phyloP scores from a whole-genome alignment of 371 early-diverging fungal species.

The Mortierella sp. region DNA sequence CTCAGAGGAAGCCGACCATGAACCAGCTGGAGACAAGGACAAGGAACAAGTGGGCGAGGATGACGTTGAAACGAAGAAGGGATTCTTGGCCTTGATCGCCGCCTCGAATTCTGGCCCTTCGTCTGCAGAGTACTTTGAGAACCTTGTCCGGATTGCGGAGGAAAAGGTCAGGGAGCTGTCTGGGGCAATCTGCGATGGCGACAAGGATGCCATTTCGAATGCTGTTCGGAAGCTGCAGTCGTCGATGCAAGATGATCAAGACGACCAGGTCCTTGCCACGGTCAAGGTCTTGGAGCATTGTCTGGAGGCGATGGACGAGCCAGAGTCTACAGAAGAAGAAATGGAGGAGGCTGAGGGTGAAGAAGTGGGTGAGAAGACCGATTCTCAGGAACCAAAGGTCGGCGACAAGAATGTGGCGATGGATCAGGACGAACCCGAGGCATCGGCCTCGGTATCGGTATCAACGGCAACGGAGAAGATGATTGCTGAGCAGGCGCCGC shows the following conservation, averaged over 20 bases:
- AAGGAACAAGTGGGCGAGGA: neutral
- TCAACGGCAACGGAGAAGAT: neutral
- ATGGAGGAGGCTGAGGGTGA: slow-evolving; percentile 2
- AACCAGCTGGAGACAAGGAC: neutral
- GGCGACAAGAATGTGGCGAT: neutral
- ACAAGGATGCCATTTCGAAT: slow-evolving; percentile 25
- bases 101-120: slow-evolving; percentile 18
- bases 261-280: slow-evolving; percentile 4
- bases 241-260: neutral
- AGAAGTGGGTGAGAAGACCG: neutral
- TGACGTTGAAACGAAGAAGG: neutral
- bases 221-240: slow-evolving; percentile 13
- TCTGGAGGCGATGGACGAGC: slow-evolving; percentile 34
- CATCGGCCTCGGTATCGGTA: neutral
- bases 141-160: slow-evolving; percentile 21
- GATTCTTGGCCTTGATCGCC: slow-evolving; percentile 21
- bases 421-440: slow-evolving; percentile 5
- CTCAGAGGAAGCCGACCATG: slow-evolving; percentile 18
- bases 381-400: neutral
- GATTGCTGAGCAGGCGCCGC: neutral
- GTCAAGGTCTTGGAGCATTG: slow-evolving; percentile 29
- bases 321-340: neutral
- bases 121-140: slow-evolving; percentile 27
- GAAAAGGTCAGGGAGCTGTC: slow-evolving; percentile 36
- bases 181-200: slow-evolving; percentile 26